A percentile compares a stretch with the other conserved stretches of the same genome.
Evolutionary conservation across 2,329 filamentous ascomycete genomes (phyloP).

Genomic region (Xylogone sp.): DNA sequence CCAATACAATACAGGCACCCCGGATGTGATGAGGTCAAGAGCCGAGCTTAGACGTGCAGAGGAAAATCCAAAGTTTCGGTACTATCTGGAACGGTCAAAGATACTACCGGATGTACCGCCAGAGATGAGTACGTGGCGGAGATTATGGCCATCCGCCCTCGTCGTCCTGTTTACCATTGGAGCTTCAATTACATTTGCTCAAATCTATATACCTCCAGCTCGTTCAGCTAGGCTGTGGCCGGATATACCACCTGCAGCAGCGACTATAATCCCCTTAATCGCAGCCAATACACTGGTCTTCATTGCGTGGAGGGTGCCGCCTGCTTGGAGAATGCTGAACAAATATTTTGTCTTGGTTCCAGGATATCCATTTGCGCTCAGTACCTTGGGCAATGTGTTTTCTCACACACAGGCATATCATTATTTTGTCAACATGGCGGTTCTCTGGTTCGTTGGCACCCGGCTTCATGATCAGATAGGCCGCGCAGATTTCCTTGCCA

Average conservation of each 20-base stretch:
- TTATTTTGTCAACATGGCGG: constrained; percentile 59
- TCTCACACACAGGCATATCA: constrained; percentile 64
- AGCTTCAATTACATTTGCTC: constrained; percentile 39
- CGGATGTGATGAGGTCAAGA: constrained; percentile 15
- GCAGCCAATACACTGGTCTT: constrained; percentile 55
- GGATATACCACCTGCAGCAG: constrained; percentile 56
- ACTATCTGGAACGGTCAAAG: constrained; percentile 39
- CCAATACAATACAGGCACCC: constrained; percentile 20
- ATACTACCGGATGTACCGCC: constrained; percentile 49
- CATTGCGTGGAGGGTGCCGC: constrained; percentile 58
- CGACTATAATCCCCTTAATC: constrained; percentile 61
- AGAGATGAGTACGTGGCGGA: constrained; percentile 47
- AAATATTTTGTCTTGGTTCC: constrained; percentile 63
- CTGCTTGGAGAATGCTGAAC: constrained; percentile 63
- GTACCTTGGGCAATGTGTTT: constrained; percentile 62
- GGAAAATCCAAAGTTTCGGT: constrained; percentile 21
- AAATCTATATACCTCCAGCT: constrained; percentile 49
- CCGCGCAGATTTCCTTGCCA: constrained; percentile 63
- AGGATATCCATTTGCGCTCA: constrained; percentile 59
- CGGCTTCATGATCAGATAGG: constrained; percentile 68
- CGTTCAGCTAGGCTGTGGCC: constrained; percentile 50
- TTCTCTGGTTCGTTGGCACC: constrained; percentile 63
- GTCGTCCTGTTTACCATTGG: constrained; percentile 43
- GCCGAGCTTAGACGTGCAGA: constrained; percentile 23
- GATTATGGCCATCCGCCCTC: constrained; percentile 51